Evolutionary conservation across 1,284 basidiomycete species (phyloP), one percentile per base, ranked within the genome.

Genomic region (Baeospora myosura): DNA sequence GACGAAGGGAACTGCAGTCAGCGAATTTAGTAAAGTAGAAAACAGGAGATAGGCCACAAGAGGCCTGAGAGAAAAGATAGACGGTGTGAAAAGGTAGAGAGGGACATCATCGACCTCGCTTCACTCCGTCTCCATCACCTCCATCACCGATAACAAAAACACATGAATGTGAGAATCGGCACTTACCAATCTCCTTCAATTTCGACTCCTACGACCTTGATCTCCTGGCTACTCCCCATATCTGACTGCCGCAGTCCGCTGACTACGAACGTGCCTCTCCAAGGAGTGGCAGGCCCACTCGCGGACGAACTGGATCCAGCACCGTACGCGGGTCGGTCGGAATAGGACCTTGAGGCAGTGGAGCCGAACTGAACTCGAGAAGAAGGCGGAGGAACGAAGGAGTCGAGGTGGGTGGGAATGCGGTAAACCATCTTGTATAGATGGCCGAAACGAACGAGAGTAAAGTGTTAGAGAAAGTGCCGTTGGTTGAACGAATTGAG

Each of bases 401-500:
- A 64, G 53, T 76, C 74, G 48, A 78, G 67, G 53, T 75, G 71
- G 42, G 75, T 74, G 53, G 77, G 76, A 51, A 78, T 61, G 54
- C 74, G 75, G 63, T 73, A 78, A 57, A 74, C 71, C 74, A 76
- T 76, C n/a, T n/a, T n/a, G n/a, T n/a, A n/a, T n/a, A n/a, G n/a
- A n/a, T n/a, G n/a, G n/a, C n/a, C n/a, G n/a, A n/a, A n/a, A n/a
- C n/a, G n/a, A n/a, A n/a, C n/a, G n/a, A n/a, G n/a, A n/a, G n/a
- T n/a, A n/a, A n/a, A n/a, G n/a, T n/a, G n/a, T n/a, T n/a, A n/a
- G n/a, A n/a, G n/a, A n/a, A n/a, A n/a, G n/a, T n/a, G n/a, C n/a
- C n/a, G n/a, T n/a, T n/a, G n/a, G n/a, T n/a, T n/a, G n/a, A n/a
- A n/a, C n/a, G n/a, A n/a, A n/a, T n/a, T n/a, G n/a, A n/a, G n/a